Evolutionary conservation across 2,329 filamentous ascomycete species (phyloP), one percentile per base, ranked within the genome.

Genomic region (Trichoderma koningii): DNA sequence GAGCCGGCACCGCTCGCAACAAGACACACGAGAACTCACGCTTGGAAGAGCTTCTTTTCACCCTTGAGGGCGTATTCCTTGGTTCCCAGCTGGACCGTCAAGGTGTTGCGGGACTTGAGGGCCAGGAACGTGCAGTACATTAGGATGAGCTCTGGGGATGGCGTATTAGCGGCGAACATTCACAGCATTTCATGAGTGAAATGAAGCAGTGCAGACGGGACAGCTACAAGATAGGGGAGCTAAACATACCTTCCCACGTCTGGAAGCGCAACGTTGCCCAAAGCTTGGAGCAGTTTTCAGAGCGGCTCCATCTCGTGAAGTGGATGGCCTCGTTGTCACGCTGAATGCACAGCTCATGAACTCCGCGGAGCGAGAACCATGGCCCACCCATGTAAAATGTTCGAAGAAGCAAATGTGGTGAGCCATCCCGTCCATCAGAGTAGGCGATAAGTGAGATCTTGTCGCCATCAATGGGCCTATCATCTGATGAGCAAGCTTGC

Each of bases 51-150:
- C 34, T 77, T 78, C 28, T 76, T 77, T 71, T 88, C 86, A 42
- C 80, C 78, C 6, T 71, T 69, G 2, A 87, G 74, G 23, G 71
- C 71, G 68, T 79, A 82, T 65, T 87, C 85, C 7, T 77, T 74
- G 2, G 78, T 76, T 42, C 77, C 73, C 19, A 86, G 70, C 10
- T 75, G 73, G 7, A 81, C 55, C 0, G 82, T 84, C 50, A 80
- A 71, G 14, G 71, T 72, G 66, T 82, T 85, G 1, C 81, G 77
- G 15, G 79, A 78, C 70, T 87, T 88, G 62, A 88, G 77, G 1
- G 82, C 81, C 17, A 86, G 74, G 69, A 88, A 87, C 0, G 82
- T 81, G 68, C 81, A 84, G 69, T 87, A 83, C 68, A 87, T 84
- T 1, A 88, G 77, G 2, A 86, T 82, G 75, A 88, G 79, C 72